Evolutionary conservation across 2,329 filamentous ascomycete genomes (phyloP).

Genomic region (Neopestalotiopsis rosae): DNA sequence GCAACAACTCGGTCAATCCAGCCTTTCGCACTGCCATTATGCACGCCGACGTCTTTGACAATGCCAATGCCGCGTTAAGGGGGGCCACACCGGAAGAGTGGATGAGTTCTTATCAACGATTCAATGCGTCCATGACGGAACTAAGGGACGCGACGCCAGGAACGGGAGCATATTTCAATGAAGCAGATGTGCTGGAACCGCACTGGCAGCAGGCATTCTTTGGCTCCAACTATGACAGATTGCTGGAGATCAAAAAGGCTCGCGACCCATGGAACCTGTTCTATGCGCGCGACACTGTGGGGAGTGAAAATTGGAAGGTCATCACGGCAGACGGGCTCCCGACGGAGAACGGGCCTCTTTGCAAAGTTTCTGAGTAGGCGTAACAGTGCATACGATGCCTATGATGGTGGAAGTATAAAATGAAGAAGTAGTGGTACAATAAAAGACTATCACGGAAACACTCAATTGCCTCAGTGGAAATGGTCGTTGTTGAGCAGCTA

Average conservation of each 20-base stretch:
- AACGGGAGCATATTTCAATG: constrained; percentile 55
- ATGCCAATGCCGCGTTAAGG: constrained; percentile 21
- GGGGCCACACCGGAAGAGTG: constrained; percentile 28
- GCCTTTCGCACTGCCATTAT: constrained; percentile 47
- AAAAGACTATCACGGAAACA: too few relatives aligned
- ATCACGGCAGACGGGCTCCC: constrained; percentile 29
- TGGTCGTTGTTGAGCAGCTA: too few relatives aligned
- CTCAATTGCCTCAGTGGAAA: too few relatives aligned
- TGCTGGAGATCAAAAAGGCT: constrained; percentile 52
- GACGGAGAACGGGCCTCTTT: constrained; percentile 38
- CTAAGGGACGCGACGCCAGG: constrained; percentile 44
- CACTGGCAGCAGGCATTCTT: constrained; percentile 53
- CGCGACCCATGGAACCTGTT: constrained; percentile 54
- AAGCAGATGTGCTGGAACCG: constrained; percentile 55
- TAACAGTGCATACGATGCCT: too few relatives aligned
- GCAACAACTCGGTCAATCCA: constrained; percentile 44
- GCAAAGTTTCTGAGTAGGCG: constrained; percentile 18
- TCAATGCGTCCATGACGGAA: constrained; percentile 31
- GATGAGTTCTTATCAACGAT: constrained; percentile 28
- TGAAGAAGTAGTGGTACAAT: too few relatives aligned
- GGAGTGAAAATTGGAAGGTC: constrained; percentile 55
- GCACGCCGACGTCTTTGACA: constrained; percentile 41
- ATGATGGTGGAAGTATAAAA: too few relatives aligned
- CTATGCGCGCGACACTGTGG: constrained; percentile 55
- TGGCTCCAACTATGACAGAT: constrained; percentile 48